phyloP scores from a whole-genome alignment of 2,329 filamentous ascomycete species.

The Calonectria montana region DNA sequence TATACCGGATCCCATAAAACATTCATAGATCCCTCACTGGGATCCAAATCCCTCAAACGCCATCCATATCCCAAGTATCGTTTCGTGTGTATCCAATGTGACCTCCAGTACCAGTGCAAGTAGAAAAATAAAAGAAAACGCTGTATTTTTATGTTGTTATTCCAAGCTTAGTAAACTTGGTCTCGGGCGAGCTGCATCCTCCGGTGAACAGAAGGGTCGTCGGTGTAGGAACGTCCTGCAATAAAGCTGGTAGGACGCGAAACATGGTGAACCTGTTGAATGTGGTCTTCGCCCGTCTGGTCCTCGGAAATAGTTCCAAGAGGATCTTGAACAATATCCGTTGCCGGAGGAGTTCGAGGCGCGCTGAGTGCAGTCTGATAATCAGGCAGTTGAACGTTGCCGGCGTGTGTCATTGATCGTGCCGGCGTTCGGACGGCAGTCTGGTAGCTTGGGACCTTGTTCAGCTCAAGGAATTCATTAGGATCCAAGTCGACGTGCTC shows the following conservation, averaged over 20 bases:
- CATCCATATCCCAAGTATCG: slow-evolving; percentile 24
- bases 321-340: slow-evolving; percentile 43
- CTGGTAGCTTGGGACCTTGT: slow-evolving; percentile 81
- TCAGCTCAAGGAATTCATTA: slow-evolving; percentile 72
- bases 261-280: slow-evolving; percentile 37
- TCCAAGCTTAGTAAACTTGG: slow-evolving; percentile 30
- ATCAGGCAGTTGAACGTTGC: slow-evolving; percentile 68
- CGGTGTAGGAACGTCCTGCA: slow-evolving; percentile 38
- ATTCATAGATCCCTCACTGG: slow-evolving; percentile 2
- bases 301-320: slow-evolving; percentile 49
- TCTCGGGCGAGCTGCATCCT: slow-evolving; percentile 35
- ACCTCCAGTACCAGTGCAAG: background rate
- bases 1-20: background rate
- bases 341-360: slow-evolving; percentile 59
- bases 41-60: slow-evolving; percentile 31
- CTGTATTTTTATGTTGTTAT: background rate
- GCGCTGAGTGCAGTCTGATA: slow-evolving; percentile 72
- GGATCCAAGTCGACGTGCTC: slow-evolving; percentile 69
- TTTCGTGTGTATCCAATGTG: slow-evolving; percentile 26
- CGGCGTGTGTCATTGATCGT: slow-evolving; percentile 61
- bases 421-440: slow-evolving; percentile 77
- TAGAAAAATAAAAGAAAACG: slow-evolving; percentile 7
- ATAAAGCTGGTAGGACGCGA: slow-evolving; percentile 40
- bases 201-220: slow-evolving; percentile 36
- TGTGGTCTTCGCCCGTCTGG: slow-evolving; percentile 38